Evolutionary conservation across 768 basidiomycete species (phyloP).

Genomic region (Lactarius hengduanensis): DNA sequence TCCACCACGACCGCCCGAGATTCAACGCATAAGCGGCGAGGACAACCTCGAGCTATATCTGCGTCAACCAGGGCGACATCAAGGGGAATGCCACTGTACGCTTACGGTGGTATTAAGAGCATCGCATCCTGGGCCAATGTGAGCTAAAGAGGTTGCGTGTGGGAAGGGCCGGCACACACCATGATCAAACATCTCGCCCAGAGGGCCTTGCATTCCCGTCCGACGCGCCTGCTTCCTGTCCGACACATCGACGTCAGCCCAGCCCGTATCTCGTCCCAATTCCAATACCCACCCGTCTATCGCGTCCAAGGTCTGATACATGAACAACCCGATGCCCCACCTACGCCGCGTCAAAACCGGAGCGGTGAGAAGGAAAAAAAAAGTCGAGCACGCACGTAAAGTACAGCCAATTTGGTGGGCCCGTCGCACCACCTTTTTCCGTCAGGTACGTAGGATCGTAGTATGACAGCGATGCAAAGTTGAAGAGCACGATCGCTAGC

Average conservation of each 20-base stretch:
- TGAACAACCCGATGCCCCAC: slow-evolving; percentile 85
- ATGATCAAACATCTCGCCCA: slow-evolving; percentile 99
- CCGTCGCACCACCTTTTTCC: slow-evolving; percentile 57
- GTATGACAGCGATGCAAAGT: slow-evolving; percentile 79
- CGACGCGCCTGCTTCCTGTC: slow-evolving; percentile 89
- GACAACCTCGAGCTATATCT: slow-evolving; percentile 75
- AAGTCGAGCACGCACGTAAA: slow-evolving; percentile 59
- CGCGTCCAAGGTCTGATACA: slow-evolving; percentile 88
- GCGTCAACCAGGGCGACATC: slow-evolving; percentile 7
- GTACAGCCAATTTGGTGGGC: slow-evolving; percentile 85
- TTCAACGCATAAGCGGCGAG: slow-evolving; percentile 84
- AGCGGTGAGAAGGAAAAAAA: neutral
- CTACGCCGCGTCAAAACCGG: slow-evolving; percentile 40
- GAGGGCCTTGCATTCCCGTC: slow-evolving; percentile 95
- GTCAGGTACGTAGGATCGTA: slow-evolving; percentile 79
- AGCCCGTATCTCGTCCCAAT: neutral
- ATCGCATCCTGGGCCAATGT: slow-evolving; percentile 62
- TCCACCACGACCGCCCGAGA: slow-evolving; percentile 96
- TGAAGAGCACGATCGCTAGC: slow-evolving; percentile 73
- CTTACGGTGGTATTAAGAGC: slow-evolving; percentile 90
- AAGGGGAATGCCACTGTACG: neutral
- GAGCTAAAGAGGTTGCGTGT: neutral
- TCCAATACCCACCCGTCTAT: slow-evolving; percentile 68
- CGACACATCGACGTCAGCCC: slow-evolving; percentile 9
- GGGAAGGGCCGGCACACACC: slow-evolving; percentile 46